Evolutionary conservation across 345 rosid genomes (phyloP).

Genomic region (Barbarea vulgaris): DNA sequence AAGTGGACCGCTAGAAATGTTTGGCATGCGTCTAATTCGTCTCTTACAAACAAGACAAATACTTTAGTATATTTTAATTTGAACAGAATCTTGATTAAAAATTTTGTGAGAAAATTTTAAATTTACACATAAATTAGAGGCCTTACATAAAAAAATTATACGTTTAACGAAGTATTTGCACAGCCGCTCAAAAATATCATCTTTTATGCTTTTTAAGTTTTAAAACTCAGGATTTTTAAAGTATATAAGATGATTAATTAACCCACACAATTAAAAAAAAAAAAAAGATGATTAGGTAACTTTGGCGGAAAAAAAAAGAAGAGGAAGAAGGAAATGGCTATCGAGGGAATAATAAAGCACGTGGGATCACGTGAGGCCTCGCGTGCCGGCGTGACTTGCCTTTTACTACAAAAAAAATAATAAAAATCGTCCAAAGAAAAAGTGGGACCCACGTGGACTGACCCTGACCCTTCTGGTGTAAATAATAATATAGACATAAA

Average conservation of each 20-base stretch:
- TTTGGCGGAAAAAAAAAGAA: background rate
- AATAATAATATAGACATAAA: conserved; percentile 3
- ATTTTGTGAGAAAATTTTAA: no score
- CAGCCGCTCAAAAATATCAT: background rate
- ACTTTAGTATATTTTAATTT: background rate
- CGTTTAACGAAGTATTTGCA: background rate
- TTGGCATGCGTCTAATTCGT: background rate
- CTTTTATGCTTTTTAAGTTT: no score
- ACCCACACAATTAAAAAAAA: no score
- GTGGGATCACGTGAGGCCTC: conserved; percentile 60
- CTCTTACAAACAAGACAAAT: background rate
- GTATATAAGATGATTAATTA: background rate
- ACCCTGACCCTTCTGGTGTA: conserved; percentile 15
- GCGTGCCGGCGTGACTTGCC: conserved; percentile 70
- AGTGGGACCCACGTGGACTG: conserved; percentile 49
- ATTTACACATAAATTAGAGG: background rate
- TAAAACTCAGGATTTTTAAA: background rate
- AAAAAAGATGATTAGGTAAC: background rate
- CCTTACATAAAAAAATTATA: background rate
- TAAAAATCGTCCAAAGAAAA: conserved; percentile 9
- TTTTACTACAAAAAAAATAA: conserved; percentile 44
- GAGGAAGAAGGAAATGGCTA: conserved; percentile 2
- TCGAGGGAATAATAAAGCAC: conserved; percentile 45
- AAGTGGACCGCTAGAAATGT: background rate
- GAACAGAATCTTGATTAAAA: background rate